These are phyloP conservation scores for Torulaspora pretoriensis DNA, from an alignment of 1,139 yeast species.

Conservation along the genomic window DNA sequence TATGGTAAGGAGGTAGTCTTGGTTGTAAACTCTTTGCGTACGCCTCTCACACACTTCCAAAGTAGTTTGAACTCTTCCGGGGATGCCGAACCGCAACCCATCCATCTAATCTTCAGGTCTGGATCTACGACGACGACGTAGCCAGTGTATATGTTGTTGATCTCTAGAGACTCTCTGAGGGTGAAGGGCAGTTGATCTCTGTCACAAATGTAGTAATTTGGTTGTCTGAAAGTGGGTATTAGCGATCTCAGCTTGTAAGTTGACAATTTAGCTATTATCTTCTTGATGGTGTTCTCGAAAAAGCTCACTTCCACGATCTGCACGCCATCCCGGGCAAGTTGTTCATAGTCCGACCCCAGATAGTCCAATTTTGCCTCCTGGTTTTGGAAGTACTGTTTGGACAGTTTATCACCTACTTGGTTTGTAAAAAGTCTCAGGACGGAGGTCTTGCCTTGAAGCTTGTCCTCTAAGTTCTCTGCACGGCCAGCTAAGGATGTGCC, in stretches of 20 bases:
- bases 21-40: constrained; percentile 27
- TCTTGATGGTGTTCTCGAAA: constrained; percentile 68
- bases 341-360: constrained; percentile 20
- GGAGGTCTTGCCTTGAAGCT: constrained; percentile 33
- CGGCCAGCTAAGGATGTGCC: constrained; percentile 52
- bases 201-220: constrained; percentile 60
- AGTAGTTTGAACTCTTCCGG: constrained; percentile 53
- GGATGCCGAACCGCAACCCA: constrained; percentile 77
- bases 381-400: constrained; percentile 53
- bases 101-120: constrained; percentile 80
- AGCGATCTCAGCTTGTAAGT: constrained; percentile 43
- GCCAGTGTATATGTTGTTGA: constrained; percentile 79
- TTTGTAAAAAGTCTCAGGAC: constrained; percentile 40
- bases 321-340: constrained; percentile 30
- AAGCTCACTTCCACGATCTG: constrained; percentile 74
- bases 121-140: constrained; percentile 75
- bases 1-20: neutral
- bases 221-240: constrained; percentile 51
- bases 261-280: constrained; percentile 54
- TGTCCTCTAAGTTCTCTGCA: constrained; percentile 41
- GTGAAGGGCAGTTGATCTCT: constrained; percentile 57
- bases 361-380: constrained; percentile 36
- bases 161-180: constrained; percentile 55
- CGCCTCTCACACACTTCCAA: constrained; percentile 62
- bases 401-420: constrained; percentile 66